Evolutionary conservation across 768 basidiomycete genomes (phyloP).

Genomic region (Tricholoma bakamatsutake): DNA sequence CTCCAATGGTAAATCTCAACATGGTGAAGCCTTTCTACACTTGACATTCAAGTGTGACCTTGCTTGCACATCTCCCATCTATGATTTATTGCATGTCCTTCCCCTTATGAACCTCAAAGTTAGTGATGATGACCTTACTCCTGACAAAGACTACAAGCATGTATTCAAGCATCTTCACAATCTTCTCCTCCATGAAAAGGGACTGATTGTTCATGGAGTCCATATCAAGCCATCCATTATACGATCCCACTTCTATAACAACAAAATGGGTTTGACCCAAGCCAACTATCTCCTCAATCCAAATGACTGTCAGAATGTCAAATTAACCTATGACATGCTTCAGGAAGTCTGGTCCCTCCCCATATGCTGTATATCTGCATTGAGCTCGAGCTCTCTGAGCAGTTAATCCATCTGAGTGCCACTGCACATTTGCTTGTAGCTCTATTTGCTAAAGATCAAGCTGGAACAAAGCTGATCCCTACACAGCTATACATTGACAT

Average conservation of each 20-base stretch:
- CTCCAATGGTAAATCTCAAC: conserved; percentile 24
- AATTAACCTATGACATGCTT: conserved; percentile 19
- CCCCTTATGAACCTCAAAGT: conserved; percentile 21
- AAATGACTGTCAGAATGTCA: conserved; percentile 28
- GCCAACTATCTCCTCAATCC: conserved; percentile 19
- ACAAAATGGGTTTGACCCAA: conserved; percentile 13
- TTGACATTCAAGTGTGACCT: conserved; percentile 18
- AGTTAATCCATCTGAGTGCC: too few relatives aligned
- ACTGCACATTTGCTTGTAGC: conserved; percentile 15
- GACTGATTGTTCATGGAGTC: background rate
- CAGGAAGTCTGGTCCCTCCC: conserved; percentile 21
- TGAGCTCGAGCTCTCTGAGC: too few relatives aligned
- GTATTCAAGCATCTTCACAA: conserved; percentile 20
- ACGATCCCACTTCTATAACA: background rate
- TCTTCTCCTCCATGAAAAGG: conserved; percentile 17
- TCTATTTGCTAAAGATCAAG: conserved; percentile 6
- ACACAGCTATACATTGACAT: conserved; percentile 24
- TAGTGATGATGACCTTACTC: conserved; percentile 25
- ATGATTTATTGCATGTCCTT: conserved; percentile 14
- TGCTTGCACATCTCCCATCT: conserved; percentile 17
- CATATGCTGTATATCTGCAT: background rate
- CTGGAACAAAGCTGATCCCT: background rate
- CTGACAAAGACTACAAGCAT: conserved; percentile 28
- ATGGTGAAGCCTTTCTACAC: conserved; percentile 18
- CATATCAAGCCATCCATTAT: too few relatives aligned